These are phyloP conservation scores for Penium margaritaceum DNA, from an alignment of 139 green algal genomes.

Conservation along the genomic window DNA sequence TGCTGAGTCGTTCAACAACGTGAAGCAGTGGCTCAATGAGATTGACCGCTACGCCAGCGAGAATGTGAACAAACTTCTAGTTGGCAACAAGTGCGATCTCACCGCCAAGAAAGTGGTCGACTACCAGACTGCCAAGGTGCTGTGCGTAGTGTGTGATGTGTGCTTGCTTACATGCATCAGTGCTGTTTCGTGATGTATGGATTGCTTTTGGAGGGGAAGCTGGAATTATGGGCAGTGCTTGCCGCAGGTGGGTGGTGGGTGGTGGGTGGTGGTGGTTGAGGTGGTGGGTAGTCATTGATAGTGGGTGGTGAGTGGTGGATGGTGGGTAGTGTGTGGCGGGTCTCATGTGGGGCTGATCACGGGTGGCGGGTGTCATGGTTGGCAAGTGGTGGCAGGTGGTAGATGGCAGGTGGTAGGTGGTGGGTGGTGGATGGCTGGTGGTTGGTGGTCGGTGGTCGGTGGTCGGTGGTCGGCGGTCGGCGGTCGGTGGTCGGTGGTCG, in stretches of 20 bases:
- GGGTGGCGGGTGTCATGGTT: too few species aligned
- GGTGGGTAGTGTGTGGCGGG: not conserved
- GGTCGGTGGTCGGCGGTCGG: too few species aligned
- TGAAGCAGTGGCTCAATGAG: constrained; percentile 99
- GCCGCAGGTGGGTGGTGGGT: not conserved
- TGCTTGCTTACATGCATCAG: not conserved
- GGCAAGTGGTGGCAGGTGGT: too few species aligned
- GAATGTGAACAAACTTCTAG: constrained; percentile 98
- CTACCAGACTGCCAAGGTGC: constrained; percentile 81
- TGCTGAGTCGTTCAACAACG: constrained; percentile 96
- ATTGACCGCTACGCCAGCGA: constrained; percentile 99
- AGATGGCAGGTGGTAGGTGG: too few species aligned
- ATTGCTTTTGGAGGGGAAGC: not conserved
- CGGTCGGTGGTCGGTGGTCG: too few species aligned
- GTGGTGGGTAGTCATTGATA: not conserved
- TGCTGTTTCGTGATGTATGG: not conserved
- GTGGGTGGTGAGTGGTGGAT: not conserved
- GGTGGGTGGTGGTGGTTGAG: not conserved
- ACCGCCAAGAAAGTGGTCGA: constrained; percentile 93
- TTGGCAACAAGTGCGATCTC: constrained; percentile 98
- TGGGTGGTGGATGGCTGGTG: too few species aligned
- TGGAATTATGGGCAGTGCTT: not conserved
- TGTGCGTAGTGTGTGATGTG: not conserved
- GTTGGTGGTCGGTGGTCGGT: too few species aligned
- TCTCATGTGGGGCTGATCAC: too few species aligned